Evolutionary conservation across 148 eudicot genomes (phyloP).

Genomic region (Vaccinium corymbosum): DNA sequence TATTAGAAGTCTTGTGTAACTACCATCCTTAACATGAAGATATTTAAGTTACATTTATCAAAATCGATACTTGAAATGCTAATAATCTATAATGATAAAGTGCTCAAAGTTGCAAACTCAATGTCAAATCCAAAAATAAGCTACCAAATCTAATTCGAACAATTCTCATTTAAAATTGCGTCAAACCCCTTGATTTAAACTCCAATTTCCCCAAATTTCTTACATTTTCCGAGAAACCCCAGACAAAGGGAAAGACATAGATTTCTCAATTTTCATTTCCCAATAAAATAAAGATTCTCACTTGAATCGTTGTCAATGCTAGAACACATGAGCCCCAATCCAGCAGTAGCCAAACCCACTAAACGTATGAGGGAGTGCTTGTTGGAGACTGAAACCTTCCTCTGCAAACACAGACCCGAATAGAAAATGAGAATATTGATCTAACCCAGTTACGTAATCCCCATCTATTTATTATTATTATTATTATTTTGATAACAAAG

Average conservation of each 20-base stretch:
- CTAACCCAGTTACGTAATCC: not conserved
- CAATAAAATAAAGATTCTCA: conserved; percentile 26
- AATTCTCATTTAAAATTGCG: not conserved
- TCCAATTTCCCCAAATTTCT: not conserved
- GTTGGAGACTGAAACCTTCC: conserved; percentile 27
- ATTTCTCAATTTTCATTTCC: not conserved
- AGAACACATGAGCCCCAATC: conserved; percentile 49
- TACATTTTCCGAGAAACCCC: not conserved
- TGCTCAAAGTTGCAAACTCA: not conserved
- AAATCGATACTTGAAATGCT: not conserved
- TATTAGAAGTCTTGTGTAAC: not conserved
- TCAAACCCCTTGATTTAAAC: not conserved
- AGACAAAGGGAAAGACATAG: not conserved
- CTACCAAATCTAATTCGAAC: not conserved
- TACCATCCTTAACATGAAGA: not conserved
- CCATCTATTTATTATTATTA: not conserved
- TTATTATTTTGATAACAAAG: not conserved
- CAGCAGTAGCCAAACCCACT: conserved; percentile 51
- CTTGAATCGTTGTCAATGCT: conserved; percentile 34
- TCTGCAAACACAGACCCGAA: conserved; percentile 32
- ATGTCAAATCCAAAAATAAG: not conserved
- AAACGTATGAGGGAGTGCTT: conserved; percentile 36
- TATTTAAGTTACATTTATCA: not conserved
- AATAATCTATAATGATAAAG: not conserved
- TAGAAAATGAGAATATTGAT: not conserved